Evolutionary conservation across 768 basidiomycete species (phyloP), one percentile per base, ranked within the genome.

Genomic region (Boletus vinaceobasis): DNA sequence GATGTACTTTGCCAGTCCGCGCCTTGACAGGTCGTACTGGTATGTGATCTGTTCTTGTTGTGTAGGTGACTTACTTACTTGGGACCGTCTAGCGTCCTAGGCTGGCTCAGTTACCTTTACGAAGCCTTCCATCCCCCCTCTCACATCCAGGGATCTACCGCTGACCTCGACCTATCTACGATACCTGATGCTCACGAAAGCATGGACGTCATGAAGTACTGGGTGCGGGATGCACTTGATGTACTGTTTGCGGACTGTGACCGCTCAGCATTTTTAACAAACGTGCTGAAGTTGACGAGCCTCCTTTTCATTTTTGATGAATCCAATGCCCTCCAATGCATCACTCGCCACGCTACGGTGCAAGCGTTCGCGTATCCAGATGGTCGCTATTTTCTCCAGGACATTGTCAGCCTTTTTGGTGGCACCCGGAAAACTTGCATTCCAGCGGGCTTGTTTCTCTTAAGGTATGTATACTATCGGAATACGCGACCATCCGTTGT

Each of bases 111-210:
- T 5, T 72, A 68, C 27, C 65, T 86, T 0, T 79, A 83, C 50
- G 77, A 80, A 19, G 73, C 77, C 1, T 47, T 86, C 7, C 73
- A 77, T 55, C 85, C 86, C 3, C 64, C 78, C 1, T 72, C 65
- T 45, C 68, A 78, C 51, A 52, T 64, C n/a, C 69, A 83, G 42
- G 86, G 85, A 5, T 75, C 78, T 0, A 50, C 64, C 0, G 63
- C 74, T 0, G 58, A 68, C 43, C 63, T 83, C 1, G 64, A 74
- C 37, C 43, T 67, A 6, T 53, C 57, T 1, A 38, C 57, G 7
- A 76, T 81, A n/a, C 77, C 78, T 2, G 75, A 79, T 53, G 71
- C 70, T 31, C 55, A 63, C 4, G 62, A 64, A 29, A 74, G 70
- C 7, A 65, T 75, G 1, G 63, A 65, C 6, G 68, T 75, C 5